phyloP scores from a whole-genome alignment of 2,329 filamentous ascomycete genomes.

The Ampelomyces quisqualis region DNA sequence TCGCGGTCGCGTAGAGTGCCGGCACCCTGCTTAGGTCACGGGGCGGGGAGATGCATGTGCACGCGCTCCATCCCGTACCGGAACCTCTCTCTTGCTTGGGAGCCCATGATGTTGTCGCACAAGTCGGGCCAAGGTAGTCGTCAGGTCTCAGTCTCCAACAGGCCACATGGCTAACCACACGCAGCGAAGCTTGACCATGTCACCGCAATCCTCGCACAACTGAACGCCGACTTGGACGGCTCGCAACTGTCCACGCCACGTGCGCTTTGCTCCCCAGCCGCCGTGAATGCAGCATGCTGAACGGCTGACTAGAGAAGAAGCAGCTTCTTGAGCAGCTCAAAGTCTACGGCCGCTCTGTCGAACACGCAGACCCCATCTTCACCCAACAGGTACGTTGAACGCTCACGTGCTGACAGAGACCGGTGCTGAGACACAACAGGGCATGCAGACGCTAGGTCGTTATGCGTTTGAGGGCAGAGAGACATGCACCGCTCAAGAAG shows the following conservation, averaged over 20 bases:
- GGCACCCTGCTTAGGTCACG: too few species aligned
- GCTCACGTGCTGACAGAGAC: slow-evolving; percentile 1
- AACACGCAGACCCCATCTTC: slow-evolving; percentile 78
- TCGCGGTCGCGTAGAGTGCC: neutral
- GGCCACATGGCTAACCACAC: too few species aligned
- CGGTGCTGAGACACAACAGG: slow-evolving; percentile 53
- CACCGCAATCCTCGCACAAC: slow-evolving; percentile 60
- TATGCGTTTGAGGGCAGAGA: slow-evolving; percentile 72
- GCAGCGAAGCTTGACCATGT: slow-evolving; percentile 72
- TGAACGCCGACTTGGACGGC: slow-evolving; percentile 64
- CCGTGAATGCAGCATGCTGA: slow-evolving; percentile 9
- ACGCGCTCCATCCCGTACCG: slow-evolving; percentile 6
- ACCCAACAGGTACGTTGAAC: slow-evolving; percentile 63
- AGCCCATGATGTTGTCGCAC: slow-evolving; percentile 10
- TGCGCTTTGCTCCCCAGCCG: slow-evolving; percentile 46
- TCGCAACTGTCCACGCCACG: slow-evolving; percentile 60
- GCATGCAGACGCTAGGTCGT: slow-evolving; percentile 68
- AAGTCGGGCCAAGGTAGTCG: slow-evolving; percentile 24
- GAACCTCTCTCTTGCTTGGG: too few species aligned
- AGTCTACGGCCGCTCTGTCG: slow-evolving; percentile 70
- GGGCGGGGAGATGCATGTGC: too few species aligned
- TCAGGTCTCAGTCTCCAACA: slow-evolving; percentile 11
- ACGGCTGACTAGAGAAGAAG: slow-evolving; percentile 58
- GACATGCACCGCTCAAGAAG: slow-evolving; percentile 64
- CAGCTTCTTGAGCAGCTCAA: slow-evolving; percentile 66